These are phyloP conservation scores for Omphalotus olearius DNA, from an alignment of 1,284 basidiomycete species.

Conservation along the genomic window DNA sequence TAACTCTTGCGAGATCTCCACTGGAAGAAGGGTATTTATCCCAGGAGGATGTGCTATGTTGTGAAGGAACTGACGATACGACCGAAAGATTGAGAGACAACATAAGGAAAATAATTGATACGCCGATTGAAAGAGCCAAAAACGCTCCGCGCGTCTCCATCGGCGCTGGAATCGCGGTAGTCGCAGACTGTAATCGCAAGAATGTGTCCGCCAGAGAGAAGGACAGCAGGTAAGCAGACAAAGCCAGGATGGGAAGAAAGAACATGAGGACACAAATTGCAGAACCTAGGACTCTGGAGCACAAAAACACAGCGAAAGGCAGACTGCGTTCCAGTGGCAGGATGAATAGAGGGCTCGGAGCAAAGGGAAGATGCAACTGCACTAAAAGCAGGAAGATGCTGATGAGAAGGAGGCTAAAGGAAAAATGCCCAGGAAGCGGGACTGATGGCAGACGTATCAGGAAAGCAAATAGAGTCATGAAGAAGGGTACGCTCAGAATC, in stretches of 20 bases:
- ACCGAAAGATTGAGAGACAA: conserved; percentile 2
- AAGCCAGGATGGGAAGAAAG: conserved; percentile 42
- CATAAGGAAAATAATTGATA: conserved; percentile 13
- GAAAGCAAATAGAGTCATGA: conserved; percentile 27
- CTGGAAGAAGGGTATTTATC: conserved; percentile 41
- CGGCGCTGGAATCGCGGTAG: conserved; percentile 29
- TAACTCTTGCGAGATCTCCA: conserved; percentile 40
- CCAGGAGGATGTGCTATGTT: conserved; percentile 28
- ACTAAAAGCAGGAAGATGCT: conserved; percentile 37
- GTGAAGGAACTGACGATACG: conserved; percentile 9
- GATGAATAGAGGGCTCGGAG: conserved; percentile 41
- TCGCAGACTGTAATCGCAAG: background rate
- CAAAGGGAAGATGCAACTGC: conserved; percentile 37
- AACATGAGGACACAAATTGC: conserved; percentile 38
- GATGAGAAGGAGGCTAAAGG: conserved; percentile 37
- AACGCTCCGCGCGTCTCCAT: conserved; percentile 41
- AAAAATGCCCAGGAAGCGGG: conserved; percentile 33
- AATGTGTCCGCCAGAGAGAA: conserved; percentile 32
- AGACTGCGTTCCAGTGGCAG: conserved; percentile 30
- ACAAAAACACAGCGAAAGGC: conserved; percentile 41
- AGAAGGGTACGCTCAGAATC: conserved; percentile 24
- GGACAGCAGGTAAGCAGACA: conserved; percentile 40
- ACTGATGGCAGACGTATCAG: conserved; percentile 27
- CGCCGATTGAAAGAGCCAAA: conserved; percentile 30
- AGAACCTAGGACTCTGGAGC: conserved; percentile 30